Evolutionary conservation across 768 basidiomycete genomes (phyloP).

Genomic region (Panaeolus papilionaceus): DNA sequence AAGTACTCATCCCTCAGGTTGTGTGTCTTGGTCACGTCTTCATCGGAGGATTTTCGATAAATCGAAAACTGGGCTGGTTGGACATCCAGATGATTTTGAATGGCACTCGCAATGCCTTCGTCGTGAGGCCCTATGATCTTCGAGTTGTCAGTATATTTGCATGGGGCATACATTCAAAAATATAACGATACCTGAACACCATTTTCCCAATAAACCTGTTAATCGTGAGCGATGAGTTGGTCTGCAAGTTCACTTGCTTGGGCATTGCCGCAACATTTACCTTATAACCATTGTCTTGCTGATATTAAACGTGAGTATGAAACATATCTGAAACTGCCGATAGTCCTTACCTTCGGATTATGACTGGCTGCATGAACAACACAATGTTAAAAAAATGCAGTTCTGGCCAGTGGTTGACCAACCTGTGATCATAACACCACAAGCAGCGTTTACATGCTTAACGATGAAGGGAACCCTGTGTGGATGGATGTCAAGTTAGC

Average conservation of each 20-base stretch:
- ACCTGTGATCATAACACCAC: constrained; percentile 94
- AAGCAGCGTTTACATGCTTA: constrained; percentile 68
- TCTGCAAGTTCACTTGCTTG: neutral
- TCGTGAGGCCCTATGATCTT: constrained; percentile 91
- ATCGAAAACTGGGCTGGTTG: constrained; percentile 1
- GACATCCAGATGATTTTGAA: constrained; percentile 59
- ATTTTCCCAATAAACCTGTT: constrained; percentile 89
- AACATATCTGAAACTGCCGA: neutral
- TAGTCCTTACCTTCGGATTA: constrained; percentile 76
- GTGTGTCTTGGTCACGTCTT: neutral
- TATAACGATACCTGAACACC: constrained; percentile 67
- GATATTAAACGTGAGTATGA: neutral
- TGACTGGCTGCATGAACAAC: constrained; percentile 65
- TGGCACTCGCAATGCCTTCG: constrained; percentile 71
- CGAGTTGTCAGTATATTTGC: neutral
- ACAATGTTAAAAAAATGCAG: constrained; percentile 6
- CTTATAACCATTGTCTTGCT: constrained; percentile 93
- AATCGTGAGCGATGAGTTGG: constrained; percentile 13
- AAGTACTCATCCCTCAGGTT: constrained; percentile 5
- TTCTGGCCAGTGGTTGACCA: constrained; percentile 20
- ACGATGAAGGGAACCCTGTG: constrained; percentile 82
- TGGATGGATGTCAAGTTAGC: neutral
- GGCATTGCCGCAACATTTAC: constrained; percentile 35
- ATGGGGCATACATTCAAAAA: neutral
- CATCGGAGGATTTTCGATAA: neutral